Evolutionary conservation across 2,329 filamentous ascomycete species (phyloP).

Genomic region (Calonectria henricotiae): DNA sequence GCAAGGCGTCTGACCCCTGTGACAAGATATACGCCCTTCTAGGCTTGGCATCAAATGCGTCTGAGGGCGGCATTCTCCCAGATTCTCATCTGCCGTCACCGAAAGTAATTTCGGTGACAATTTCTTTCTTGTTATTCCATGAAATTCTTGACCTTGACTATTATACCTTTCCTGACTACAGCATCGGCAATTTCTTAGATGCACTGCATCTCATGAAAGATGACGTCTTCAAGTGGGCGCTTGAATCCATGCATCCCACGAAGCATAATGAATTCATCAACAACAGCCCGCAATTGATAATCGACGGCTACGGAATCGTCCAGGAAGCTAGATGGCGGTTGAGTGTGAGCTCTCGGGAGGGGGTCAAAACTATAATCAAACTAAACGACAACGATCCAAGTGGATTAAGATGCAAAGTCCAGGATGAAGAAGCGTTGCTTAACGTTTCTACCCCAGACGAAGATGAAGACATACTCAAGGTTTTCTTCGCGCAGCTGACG

Average conservation of each 20-base stretch:
- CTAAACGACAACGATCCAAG: no score
- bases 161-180: background rate
- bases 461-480: no score
- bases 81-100: background rate
- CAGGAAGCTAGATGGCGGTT: no score
- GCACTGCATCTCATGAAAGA: background rate
- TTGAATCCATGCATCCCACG: no score
- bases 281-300: background rate
- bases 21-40: slow-evolving; percentile 7
- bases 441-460: no score
- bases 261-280: background rate
- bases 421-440: no score
- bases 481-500: no score
- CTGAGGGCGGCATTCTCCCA: background rate
- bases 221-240: background rate
- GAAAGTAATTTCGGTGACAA: background rate
- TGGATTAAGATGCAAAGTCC: no score
- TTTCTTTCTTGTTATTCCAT: background rate
- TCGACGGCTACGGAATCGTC: no score
- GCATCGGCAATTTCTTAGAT: background rate
- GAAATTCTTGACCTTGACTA: background rate
- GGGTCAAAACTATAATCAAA: no score
- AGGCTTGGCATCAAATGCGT: background rate
- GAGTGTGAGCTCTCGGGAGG: no score
- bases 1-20: background rate